phyloP scores from a whole-genome alignment of 2,329 filamentous ascomycete genomes.

The Trichoderma harzianum region DNA sequence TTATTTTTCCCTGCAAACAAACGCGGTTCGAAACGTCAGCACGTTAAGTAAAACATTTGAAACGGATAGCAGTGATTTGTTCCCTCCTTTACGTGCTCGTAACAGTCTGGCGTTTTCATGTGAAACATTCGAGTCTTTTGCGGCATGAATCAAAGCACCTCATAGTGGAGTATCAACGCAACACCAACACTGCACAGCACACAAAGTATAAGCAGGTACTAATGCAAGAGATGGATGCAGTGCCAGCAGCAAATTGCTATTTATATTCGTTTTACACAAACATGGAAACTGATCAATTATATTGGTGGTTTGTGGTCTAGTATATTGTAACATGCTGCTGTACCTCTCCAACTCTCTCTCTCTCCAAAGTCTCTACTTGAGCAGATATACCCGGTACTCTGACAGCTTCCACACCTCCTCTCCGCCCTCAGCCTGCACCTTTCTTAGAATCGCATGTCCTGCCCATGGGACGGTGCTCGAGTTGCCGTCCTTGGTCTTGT shows the following conservation, averaged over 20 bases:
- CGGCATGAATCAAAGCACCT: not conserved
- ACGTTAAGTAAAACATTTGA: not conserved
- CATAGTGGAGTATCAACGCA: not conserved
- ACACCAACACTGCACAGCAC: not conserved
- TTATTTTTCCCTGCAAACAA: not conserved
- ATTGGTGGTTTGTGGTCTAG: not conserved
- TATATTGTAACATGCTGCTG: not conserved
- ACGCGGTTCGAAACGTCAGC: not conserved
- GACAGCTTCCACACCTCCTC: slow-evolving; percentile 34
- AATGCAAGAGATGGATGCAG: not conserved
- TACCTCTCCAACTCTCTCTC: not conserved
- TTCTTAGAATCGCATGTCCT: slow-evolving; percentile 31
- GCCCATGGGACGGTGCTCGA: slow-evolving; percentile 30
- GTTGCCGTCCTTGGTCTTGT: slow-evolving; percentile 29
- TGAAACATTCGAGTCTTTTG: not conserved
- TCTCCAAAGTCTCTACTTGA: slow-evolving; percentile 21
- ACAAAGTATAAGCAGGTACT: not conserved
- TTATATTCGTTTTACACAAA: not conserved
- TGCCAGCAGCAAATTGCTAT: not conserved
- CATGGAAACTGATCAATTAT: not conserved
- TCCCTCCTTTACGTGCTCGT: not conserved
- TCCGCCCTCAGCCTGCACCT: slow-evolving; percentile 22
- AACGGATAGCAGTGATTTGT: not conserved
- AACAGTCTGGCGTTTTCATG: not conserved
- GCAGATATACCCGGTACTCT: slow-evolving; percentile 33